Percentiles rank a stretch among this genome's conserved stretches.
These are phyloP conservation scores for Aspergillus neotritici DNA, from an alignment of 2,329 filamentous ascomycete genomes.

Conservation along the genomic window DNA sequence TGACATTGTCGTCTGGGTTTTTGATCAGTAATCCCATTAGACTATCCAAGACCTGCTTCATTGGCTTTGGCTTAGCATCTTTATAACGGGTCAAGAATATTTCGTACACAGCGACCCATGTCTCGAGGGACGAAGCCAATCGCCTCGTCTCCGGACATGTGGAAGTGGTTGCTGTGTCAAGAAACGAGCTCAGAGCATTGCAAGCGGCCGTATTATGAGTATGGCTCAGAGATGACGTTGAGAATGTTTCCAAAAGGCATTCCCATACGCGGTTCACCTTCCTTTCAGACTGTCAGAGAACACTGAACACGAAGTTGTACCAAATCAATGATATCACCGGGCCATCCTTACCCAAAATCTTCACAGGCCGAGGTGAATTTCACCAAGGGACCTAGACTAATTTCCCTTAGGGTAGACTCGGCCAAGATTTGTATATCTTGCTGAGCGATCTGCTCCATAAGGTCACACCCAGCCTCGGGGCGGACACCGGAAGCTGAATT, in stretches of 20 bases:
- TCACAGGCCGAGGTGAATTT: constrained; percentile 28
- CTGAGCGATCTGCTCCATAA: constrained; percentile 28
- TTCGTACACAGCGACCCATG: constrained; percentile 39
- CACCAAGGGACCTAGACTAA: constrained; percentile 33
- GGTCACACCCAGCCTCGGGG: constrained; percentile 10
- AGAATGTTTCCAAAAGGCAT: constrained; percentile 38
- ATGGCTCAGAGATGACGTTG: constrained; percentile 32
- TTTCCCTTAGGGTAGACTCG: constrained; percentile 28
- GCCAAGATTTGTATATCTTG: constrained; percentile 32
- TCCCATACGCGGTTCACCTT: constrained; percentile 34
- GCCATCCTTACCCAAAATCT: constrained; percentile 29
- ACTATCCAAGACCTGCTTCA: constrained; percentile 42
- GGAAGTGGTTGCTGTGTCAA: constrained; percentile 35
- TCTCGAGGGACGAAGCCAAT: constrained; percentile 29
- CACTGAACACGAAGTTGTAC: constrained; percentile 1
- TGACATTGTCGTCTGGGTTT: constrained; percentile 18
- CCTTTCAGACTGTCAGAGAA: constrained; percentile 16
- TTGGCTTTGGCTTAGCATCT: constrained; percentile 40
- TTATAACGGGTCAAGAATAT: constrained; percentile 38
- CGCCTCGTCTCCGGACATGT: constrained; percentile 24
- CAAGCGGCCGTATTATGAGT: constrained; percentile 39
- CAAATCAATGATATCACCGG: not conserved
- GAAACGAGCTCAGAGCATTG: constrained; percentile 42
- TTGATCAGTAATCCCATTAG: constrained; percentile 32
- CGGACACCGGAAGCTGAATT: constrained; percentile 12